Percentiles rank a stretch among this genome's conserved stretches.
Conservation (phyloP, 495 filamentous ascomycete species). For the Penicillium chermesinum region DNA sequence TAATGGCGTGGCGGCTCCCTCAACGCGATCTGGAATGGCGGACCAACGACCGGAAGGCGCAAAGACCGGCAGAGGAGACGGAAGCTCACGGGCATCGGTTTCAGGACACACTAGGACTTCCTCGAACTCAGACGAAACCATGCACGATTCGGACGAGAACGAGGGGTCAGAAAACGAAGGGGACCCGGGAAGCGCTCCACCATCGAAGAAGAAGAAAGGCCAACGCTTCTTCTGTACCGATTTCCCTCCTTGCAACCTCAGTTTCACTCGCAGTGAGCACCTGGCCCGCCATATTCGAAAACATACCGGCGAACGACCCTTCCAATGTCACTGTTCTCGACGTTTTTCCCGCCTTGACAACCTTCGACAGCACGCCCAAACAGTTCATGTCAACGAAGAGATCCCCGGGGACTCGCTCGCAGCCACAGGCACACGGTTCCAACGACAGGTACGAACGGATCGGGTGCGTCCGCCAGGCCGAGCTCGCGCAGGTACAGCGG, state of each 20-base stretch:
- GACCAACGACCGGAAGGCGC: constrained; percentile 15
- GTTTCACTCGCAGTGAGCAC: constrained; percentile 96
- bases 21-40: constrained; percentile 26
- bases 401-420: constrained; percentile 91
- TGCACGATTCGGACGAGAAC: constrained; percentile 70
- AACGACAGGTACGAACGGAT: constrained; percentile 86
- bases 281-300: constrained; percentile 93
- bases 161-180: constrained; percentile 73
- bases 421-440: constrained; percentile 88
- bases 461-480: constrained; percentile 69
- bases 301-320: constrained; percentile 95
- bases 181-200: constrained; percentile 59
- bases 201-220: constrained; percentile 90
- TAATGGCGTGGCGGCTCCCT: constrained; percentile 31
- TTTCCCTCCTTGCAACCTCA: constrained; percentile 88
- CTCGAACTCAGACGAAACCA: constrained; percentile 64
- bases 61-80: constrained; percentile 10
- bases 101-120: constrained; percentile 23
- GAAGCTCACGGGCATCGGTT: constrained; percentile 10
- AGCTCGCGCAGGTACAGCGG: constrained; percentile 67
- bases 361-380: constrained; percentile 92
- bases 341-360: constrained; percentile 97
- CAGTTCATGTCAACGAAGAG: constrained; percentile 95
- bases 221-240: constrained; percentile 97
- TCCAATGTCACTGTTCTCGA: constrained; percentile 92